phyloP scores from a whole-genome alignment of 768 basidiomycete species.

The Calocybe indica region DNA sequence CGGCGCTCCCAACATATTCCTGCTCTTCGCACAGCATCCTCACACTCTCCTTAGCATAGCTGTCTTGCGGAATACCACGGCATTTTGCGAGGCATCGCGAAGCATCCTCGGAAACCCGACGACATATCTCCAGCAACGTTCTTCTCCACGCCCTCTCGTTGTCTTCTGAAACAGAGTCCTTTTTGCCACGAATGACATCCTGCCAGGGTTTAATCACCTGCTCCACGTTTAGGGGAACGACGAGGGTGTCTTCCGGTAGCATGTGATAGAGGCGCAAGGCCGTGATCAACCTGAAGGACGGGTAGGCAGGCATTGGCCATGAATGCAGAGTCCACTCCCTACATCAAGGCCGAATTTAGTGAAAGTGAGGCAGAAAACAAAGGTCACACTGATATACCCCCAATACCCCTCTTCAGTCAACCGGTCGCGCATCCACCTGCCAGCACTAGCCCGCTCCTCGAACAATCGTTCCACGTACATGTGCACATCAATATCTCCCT shows the following conservation, averaged over 20 bases:
- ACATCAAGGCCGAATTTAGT: not conserved
- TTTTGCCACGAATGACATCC: constrained; percentile 42
- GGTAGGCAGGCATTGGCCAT: constrained; percentile 54
- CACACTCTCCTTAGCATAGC: constrained; percentile 18
- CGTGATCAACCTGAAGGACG: constrained; percentile 75
- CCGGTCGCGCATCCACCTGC: constrained; percentile 40
- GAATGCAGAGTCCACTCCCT: constrained; percentile 81
- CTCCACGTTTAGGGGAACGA: constrained; percentile 17
- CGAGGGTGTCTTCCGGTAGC: constrained; percentile 20
- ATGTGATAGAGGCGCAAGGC: constrained; percentile 64
- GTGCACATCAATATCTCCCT: constrained; percentile 62
- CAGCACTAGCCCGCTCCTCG: constrained; percentile 29
- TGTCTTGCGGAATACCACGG: not conserved
- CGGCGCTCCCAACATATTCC: constrained; percentile 38
- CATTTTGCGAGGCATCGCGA: not conserved
- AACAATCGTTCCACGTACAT: constrained; percentile 47
- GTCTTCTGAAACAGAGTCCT: constrained; percentile 35
- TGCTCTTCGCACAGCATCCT: constrained; percentile 59
- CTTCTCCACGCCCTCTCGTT: constrained; percentile 46
- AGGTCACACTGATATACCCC: constrained; percentile 48
- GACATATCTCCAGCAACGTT: constrained; percentile 26
- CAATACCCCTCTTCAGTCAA: constrained; percentile 72
- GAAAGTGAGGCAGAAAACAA: not conserved
- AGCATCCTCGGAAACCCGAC: constrained; percentile 11
- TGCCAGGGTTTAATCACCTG: constrained; percentile 42